These are phyloP conservation scores for Arachis monticola DNA, from an alignment of 331 rosid genomes.

Conservation along the genomic window DNA sequence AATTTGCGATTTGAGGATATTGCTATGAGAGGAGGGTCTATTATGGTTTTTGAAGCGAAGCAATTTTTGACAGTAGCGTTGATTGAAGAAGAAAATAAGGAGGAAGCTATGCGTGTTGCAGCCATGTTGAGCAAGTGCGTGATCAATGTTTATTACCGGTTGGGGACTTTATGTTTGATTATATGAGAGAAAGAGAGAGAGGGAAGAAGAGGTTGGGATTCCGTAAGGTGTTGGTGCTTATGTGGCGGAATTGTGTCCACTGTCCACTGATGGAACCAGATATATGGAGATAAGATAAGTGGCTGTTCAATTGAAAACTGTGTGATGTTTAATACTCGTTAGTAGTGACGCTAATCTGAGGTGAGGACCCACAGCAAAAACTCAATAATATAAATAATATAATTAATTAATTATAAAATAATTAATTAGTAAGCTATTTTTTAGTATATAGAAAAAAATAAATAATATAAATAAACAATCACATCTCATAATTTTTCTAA, in stretches of 20 bases:
- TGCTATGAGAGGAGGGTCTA: slow-evolving; percentile 43
- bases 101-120: slow-evolving; percentile 63
- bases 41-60: slow-evolving; percentile 45
- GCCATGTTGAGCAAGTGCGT: slow-evolving; percentile 57
- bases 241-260: slow-evolving; percentile 73
- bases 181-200: slow-evolving; percentile 22
- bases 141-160: not conserved
- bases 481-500: too few species aligned
- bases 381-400: too few species aligned
- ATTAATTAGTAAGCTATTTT: too few species aligned
- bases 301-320: not conserved
- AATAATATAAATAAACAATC: too few species aligned
- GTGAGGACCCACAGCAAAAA: too few species aligned
- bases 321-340: too few species aligned
- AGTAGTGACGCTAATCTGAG: too few species aligned
- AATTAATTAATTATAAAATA: too few species aligned
- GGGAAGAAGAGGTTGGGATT: slow-evolving; percentile 7
- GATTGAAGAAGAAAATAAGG: slow-evolving; percentile 65
- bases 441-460: too few species aligned
- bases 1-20: slow-evolving; percentile 48
- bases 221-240: slow-evolving; percentile 44
- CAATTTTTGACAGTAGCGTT: slow-evolving; percentile 47
- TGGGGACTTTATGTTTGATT: not conserved
- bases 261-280: slow-evolving; percentile 45
- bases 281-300: slow-evolving; percentile 52